phyloP scores from a whole-genome alignment of 495 filamentous ascomycete genomes.

The Copromyces sp. region DNA sequence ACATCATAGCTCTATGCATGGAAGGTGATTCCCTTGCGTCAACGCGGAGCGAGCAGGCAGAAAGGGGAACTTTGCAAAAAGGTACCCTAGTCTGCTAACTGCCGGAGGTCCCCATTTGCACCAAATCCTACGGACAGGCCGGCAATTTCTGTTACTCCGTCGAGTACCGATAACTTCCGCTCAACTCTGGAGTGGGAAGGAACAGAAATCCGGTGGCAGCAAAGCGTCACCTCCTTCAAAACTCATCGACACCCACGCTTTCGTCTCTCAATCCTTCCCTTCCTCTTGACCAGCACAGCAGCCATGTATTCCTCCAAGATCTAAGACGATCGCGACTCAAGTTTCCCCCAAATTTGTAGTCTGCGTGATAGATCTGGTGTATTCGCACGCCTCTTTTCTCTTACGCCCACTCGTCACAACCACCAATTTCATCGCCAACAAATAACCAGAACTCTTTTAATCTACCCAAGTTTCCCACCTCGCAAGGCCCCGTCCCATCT shows the following conservation, averaged over 20 bases:
- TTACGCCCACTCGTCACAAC: background rate
- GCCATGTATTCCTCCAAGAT: background rate
- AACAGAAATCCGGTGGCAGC: background rate
- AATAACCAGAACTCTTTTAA: background rate
- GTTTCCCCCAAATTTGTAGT: background rate
- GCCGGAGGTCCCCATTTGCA: background rate
- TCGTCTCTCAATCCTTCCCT: background rate
- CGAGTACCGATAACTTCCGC: background rate
- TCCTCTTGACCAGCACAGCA: background rate
- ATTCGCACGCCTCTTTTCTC: background rate
- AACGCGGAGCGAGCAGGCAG: background rate
- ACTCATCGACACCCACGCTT: background rate
- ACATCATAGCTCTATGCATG: background rate
- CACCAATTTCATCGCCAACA: background rate
- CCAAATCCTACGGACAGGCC: background rate
- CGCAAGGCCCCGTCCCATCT: background rate
- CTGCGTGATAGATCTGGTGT: background rate
- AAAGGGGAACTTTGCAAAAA: background rate
- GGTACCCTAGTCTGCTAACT: background rate
- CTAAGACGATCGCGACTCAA: background rate
- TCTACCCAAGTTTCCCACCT: background rate
- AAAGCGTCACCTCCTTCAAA: background rate
- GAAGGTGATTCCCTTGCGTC: background rate
- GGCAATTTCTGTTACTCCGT: background rate
- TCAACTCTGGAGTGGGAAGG: background rate